Percentiles rank a stretch among this genome's conserved stretches.
phyloP scores from a whole-genome alignment of 75 land plant species.

The Sequoiadendron giganteum region DNA sequence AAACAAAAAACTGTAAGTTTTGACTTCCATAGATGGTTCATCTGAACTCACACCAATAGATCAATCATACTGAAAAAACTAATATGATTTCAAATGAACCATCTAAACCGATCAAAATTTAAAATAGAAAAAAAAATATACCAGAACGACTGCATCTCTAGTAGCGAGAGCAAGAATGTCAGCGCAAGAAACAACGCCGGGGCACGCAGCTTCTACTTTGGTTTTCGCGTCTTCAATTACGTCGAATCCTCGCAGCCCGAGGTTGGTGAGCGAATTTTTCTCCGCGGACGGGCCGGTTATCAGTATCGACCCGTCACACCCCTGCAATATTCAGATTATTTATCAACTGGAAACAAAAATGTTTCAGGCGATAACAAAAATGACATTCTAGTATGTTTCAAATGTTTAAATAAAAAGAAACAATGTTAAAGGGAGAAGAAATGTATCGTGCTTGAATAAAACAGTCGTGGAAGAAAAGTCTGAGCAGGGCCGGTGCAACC shows the following conservation, averaged over 20 bases:
- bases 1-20: too few species aligned
- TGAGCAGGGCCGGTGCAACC: conserved; percentile 3
- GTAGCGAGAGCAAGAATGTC: conserved; percentile 81
- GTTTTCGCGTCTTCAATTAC: conserved; percentile 65
- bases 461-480: conserved; percentile 16
- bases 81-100: too few species aligned
- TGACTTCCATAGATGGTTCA: too few species aligned
- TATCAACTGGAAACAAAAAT: not conserved
- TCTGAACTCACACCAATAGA: too few species aligned
- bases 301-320: conserved; percentile 76
- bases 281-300: conserved; percentile 56
- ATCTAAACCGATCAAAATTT: too few species aligned
- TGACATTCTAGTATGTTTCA: not conserved
- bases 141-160: conserved; percentile 65
- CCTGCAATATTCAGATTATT: conserved; percentile 31
- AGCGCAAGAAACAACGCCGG: conserved; percentile 78
- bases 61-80: too few species aligned
- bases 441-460: not conserved
- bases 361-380: not conserved
- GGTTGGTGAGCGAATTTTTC: conserved; percentile 42
- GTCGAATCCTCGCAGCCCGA: conserved; percentile 66
- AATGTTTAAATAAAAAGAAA: too few species aligned
- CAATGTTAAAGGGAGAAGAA: too few species aligned
- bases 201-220: conserved; percentile 55
- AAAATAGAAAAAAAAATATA: not conserved